phyloP scores from a whole-genome alignment of 1,284 basidiomycete genomes.

The Ustilago hordei region DNA sequence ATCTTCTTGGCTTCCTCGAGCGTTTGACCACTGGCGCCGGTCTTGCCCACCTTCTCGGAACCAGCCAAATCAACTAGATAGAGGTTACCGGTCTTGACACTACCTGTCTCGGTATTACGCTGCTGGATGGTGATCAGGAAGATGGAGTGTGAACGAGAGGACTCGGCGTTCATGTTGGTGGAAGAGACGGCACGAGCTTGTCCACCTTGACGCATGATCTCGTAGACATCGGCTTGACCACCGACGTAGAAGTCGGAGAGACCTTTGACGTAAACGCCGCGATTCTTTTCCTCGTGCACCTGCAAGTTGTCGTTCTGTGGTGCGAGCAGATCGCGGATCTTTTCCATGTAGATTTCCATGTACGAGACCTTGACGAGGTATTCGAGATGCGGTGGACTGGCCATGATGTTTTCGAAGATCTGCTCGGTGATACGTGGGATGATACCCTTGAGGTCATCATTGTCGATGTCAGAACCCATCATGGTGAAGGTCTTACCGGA shows the following conservation, averaged over 20 bases:
- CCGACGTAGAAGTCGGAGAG: constrained; percentile 98
- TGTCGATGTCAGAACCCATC: constrained; percentile 92
- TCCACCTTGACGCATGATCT: constrained; percentile 97
- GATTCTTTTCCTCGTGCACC: constrained; percentile 97
- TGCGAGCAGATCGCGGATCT: constrained; percentile 92
- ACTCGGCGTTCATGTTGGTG: constrained; percentile 99
- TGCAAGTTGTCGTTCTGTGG: constrained; percentile 99
- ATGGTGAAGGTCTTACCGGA: constrained; percentile 73
- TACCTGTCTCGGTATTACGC: constrained; percentile 93
- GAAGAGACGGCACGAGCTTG: constrained; percentile 90
- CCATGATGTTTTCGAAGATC: constrained; percentile 96
- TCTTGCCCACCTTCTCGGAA: constrained; percentile 99
- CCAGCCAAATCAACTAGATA: constrained; percentile 99
- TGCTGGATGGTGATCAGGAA: constrained; percentile 98
- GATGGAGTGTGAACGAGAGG: constrained; percentile 98
- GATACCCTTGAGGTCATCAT: constrained; percentile 81
- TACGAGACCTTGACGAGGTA: constrained; percentile 99
- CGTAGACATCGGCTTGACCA: constrained; percentile 82
- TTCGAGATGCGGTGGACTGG: constrained; percentile 93
- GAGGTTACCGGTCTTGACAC: constrained; percentile 94
- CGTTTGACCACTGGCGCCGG: constrained; percentile 97
- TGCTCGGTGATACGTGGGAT: constrained; percentile 99
- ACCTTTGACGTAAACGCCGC: constrained; percentile 98
- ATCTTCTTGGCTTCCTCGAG: constrained; percentile 99
- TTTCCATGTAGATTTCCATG: constrained; percentile 99